Conservation (phyloP, 2,329 filamentous ascomycete species). For the Fusarium continuum region DNA sequence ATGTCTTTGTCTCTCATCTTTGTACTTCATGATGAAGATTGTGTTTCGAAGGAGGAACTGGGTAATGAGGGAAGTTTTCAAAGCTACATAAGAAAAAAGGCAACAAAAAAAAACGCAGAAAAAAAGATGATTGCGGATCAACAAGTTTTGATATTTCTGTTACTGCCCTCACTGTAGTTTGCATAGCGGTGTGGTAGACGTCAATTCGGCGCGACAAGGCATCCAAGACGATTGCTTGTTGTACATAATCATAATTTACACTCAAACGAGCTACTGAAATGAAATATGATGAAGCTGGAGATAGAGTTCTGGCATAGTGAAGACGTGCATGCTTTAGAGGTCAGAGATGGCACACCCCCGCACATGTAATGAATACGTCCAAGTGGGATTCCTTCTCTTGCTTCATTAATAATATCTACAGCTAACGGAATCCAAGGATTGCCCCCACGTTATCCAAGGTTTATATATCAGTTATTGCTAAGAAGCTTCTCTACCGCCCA, state of each 20-base stretch:
- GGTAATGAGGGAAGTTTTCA: constrained; percentile 6
- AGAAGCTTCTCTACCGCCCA: constrained; percentile 75
- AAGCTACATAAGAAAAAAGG: constrained; percentile 6
- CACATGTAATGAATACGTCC: neutral
- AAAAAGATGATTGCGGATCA: constrained; percentile 20
- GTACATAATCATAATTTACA: constrained; percentile 45
- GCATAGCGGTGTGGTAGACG: constrained; percentile 38
- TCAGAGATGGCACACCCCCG: neutral
- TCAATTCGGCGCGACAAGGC: constrained; percentile 14
- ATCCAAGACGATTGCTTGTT: constrained; percentile 23
- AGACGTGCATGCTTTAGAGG: neutral
- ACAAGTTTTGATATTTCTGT: constrained; percentile 23
- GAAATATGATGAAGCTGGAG: neutral
- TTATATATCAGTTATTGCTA: constrained; percentile 54
- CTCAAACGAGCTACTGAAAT: constrained; percentile 24
- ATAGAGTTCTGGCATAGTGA: neutral
- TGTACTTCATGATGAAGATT: constrained; percentile 10
- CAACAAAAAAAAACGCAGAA: constrained; percentile 5
- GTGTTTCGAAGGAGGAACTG: constrained; percentile 1
- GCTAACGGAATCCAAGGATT: neutral
- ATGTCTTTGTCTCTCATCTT: constrained; percentile 28
- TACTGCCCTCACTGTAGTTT: constrained; percentile 23
- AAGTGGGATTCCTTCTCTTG: constrained; percentile 1
- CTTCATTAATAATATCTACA: constrained; percentile 13
- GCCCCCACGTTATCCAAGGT: neutral